Conservation (phyloP, 2,329 filamentous ascomycete species). For the Diaporthe vaccinii region DNA sequence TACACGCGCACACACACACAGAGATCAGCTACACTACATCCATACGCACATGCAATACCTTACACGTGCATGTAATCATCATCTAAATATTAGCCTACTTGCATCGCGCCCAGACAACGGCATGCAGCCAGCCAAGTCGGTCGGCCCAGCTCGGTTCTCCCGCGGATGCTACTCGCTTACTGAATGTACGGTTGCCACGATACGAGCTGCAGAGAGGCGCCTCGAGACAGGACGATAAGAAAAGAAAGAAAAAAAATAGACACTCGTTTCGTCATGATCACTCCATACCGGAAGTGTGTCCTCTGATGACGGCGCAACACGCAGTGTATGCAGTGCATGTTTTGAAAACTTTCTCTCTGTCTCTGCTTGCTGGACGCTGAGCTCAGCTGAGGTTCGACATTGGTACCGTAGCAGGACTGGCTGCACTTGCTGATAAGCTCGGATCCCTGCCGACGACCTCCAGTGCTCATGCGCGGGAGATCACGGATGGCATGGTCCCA, state of each 20-base stretch:
- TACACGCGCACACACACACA: background rate
- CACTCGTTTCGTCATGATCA: constrained; percentile 27
- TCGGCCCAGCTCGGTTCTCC: background rate
- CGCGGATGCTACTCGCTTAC: background rate
- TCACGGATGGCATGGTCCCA: constrained; percentile 26
- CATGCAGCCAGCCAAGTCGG: background rate
- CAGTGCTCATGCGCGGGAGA: constrained; percentile 21
- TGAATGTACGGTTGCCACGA: background rate
- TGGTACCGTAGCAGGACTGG: background rate
- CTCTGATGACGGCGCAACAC: constrained; percentile 18
- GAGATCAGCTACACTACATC: background rate
- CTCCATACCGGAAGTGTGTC: constrained; percentile 25
- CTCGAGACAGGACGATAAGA: background rate
- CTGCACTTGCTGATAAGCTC: constrained; percentile 2
- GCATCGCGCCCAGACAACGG: background rate
- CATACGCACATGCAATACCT: background rate
- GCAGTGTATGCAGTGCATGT: constrained; percentile 17
- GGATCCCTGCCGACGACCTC: constrained; percentile 38
- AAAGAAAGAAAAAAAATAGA: background rate
- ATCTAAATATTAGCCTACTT: background rate
- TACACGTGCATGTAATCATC: constrained; percentile 9
- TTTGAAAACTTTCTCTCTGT: constrained; percentile 11
- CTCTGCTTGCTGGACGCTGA: background rate
- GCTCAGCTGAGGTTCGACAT: constrained; percentile 14
- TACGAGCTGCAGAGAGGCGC: constrained; percentile 2